A percentile compares a stretch with the other conserved stretches of the same genome.
Evolutionary conservation across 73 alveolate genomes (phyloP).

Genomic region (Durusdinium trenchii): DNA sequence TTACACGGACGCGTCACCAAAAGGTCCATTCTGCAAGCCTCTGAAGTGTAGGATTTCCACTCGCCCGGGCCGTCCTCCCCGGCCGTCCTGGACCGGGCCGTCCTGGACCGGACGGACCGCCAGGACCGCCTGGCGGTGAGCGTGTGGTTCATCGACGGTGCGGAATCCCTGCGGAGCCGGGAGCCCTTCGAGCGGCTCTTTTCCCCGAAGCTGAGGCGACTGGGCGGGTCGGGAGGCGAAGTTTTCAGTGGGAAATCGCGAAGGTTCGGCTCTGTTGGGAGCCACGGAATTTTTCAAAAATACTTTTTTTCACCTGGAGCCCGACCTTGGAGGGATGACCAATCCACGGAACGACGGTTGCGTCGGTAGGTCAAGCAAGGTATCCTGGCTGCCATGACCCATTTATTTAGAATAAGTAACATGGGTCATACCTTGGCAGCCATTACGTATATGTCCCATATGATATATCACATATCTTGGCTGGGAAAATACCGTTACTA

Average conservation of each 20-base stretch:
- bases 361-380: too few species aligned
- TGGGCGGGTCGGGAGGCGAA: background rate
- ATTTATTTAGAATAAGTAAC: background rate
- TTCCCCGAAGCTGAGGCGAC: constrained; percentile 74
- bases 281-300: background rate
- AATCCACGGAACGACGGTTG: background rate
- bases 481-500: background rate
- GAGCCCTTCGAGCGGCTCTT: constrained; percentile 92
- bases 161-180: constrained; percentile 41
- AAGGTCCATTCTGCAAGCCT: too few species aligned
- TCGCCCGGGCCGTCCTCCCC: too few species aligned
- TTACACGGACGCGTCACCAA: too few species aligned
- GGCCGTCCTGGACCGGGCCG: too few species aligned
- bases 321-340: background rate
- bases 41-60: too few species aligned
- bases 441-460: background rate
- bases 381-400: background rate
- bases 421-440: background rate
- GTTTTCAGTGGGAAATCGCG: background rate
- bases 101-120: background rate
- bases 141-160: constrained; percentile 75
- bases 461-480: background rate
- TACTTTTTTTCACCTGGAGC: background rate
- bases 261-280: background rate
- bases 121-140: constrained; percentile 91